Evolutionary conservation across 1,284 basidiomycete genomes (phyloP).

Genomic region (Rhodotorula sp.): DNA sequence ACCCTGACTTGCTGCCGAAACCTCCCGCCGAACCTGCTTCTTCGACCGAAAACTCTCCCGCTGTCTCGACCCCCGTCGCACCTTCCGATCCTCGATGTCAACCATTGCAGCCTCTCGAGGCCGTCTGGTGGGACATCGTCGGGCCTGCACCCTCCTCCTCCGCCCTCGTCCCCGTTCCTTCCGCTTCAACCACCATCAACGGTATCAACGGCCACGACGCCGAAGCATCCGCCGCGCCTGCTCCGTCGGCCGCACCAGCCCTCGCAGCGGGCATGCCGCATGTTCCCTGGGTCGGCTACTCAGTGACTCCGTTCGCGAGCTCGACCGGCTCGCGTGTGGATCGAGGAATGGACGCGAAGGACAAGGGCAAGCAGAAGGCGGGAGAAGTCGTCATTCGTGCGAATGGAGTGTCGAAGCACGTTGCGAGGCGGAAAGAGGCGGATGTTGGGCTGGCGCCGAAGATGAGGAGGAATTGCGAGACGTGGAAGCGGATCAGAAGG

Average conservation of each 20-base stretch:
- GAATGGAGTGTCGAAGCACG: neutral
- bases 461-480: constrained; percentile 36
- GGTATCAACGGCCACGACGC: neutral
- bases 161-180: neutral
- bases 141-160: constrained; percentile 15
- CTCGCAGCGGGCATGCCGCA: constrained; percentile 29
- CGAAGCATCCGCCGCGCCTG: neutral
- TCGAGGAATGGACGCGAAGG: neutral
- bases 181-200: neutral
- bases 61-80: neutral
- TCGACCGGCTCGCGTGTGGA: neutral
- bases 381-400: neutral
- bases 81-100: neutral
- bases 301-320: constrained; percentile 4
- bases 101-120: constrained; percentile 31
- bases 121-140: constrained; percentile 40
- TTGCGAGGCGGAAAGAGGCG: neutral
- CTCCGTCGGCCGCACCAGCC: neutral
- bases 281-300: constrained; percentile 24
- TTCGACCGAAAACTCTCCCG: neutral
- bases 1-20: constrained; percentile 17
- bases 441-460: constrained; percentile 15
- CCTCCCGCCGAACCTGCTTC: neutral
- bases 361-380: constrained; percentile 7
- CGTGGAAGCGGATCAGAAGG: constrained; percentile 23